Conservation (phyloP, 2,329 filamentous ascomycete genomes). For the Botryotinia convoluta region DNA sequence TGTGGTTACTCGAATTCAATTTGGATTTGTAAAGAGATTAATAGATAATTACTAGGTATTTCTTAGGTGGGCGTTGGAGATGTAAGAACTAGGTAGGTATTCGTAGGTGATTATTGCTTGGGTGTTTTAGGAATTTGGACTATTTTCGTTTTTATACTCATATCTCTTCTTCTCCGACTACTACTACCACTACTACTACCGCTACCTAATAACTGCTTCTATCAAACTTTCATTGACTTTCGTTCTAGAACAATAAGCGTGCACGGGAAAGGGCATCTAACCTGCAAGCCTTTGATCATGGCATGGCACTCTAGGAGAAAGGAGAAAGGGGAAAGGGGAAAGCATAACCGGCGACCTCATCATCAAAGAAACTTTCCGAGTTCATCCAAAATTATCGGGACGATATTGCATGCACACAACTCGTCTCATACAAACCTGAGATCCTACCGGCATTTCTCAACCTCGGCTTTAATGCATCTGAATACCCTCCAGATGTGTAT, state of each 20-base stretch:
- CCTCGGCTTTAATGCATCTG: not conserved
- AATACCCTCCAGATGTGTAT: not conserved
- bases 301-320: not conserved
- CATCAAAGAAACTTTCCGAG: conserved; percentile 8
- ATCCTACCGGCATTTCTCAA: not conserved
- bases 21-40: too few relatives aligned
- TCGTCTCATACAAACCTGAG: not conserved
- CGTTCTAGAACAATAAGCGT: not conserved
- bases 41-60: not conserved
- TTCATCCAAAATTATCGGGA: not conserved
- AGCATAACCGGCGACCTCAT: not conserved
- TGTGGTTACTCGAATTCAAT: not conserved
- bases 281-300: not conserved
- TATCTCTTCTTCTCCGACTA: not conserved
- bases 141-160: not conserved
- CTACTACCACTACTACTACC: not conserved
- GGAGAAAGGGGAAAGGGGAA: not conserved
- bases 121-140: not conserved
- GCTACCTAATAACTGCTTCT: not conserved
- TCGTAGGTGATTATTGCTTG: not conserved
- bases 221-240: not conserved
- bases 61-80: not conserved
- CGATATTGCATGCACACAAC: not conserved
- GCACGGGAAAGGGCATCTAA: not conserved
- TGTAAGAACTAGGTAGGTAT: not conserved